Base-by-base conservation (phyloP, 1,284 basidiomycete species). In the Phellopilus nigrolimitatus region DNA sequence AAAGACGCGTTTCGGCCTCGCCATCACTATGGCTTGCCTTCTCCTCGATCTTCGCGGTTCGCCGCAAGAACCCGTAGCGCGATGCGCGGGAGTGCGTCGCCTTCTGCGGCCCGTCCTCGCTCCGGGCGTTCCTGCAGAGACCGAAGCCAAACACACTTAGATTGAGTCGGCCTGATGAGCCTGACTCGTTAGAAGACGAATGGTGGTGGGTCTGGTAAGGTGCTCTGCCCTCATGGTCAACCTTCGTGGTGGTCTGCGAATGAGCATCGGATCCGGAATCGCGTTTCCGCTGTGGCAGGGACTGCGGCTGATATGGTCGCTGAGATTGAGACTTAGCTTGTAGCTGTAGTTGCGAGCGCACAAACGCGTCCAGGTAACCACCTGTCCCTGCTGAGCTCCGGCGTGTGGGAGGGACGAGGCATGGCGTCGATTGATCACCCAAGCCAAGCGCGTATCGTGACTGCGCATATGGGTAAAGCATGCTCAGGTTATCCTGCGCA, bases 311-410 rank as follows among this genome's bases (percentile, higher is more conserved):
- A n/a, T 33, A 8, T 33, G 9, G 8, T 33, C 31, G 31, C 31
- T n/a, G 41, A 27, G 17, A 10, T 13, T n/a, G 27, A 9, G 27
- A 2, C 25, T 30, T n/a, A 3, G 31, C 12, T 15, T 45, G 37
- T 8, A 10, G 36, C 34, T 53, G 34, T 7, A 34, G 15, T n/a
- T 42, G 36, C 17, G 39, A 25, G 47, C 51, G 38, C 27, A 51
- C 22, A 34, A 40, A 47, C 3, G 33, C 44, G 28, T 54, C 53
- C 21, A 54, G 42, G 30, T 39, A 30, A 2, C 42, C 28, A n/a
- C 46, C 47, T 9, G 53, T 54, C 5, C 53, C 53, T 13, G 53
- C 53, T 12, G 53, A 54, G 21, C 48, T 54, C 13, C 48, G 48
- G 12, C 53, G 27, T 9, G 53, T 46, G 0, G 52, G 39, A 9